Evolutionary conservation across 1,284 basidiomycete genomes (phyloP), one percentile per base, ranked within the genome.

Genomic region (Rhodotorula mucilaginosa): DNA sequence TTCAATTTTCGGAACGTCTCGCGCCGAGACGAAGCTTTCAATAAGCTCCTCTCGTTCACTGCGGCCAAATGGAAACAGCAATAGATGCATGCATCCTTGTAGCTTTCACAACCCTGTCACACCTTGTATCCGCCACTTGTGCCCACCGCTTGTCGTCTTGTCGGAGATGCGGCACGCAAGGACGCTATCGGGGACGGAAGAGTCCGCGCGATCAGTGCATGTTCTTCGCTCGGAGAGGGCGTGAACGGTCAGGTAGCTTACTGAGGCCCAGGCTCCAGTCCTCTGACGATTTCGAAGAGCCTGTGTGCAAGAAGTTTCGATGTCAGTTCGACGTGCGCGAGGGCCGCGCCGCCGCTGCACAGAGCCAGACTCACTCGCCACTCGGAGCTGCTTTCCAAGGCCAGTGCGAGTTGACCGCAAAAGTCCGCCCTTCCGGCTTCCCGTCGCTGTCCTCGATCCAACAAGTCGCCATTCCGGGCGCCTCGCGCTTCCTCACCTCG

Each of bases 1-100:
- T 71, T 26, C 34, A 58, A 63, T 18, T 72, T 73, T 44, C 47
- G 64, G 1, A 73, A 71, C 31, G 69, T 75, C 44, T 48, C 69
- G 4, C 47, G 67, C 5, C 65, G 74, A 21, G 74, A 73, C 52
- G 74, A 73, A 3, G 64, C 61, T 0, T 73, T 75, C 69, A 73
- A 67, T 57, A 74, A 71, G 52, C 46, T 74, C 4, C 58, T 74
- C 5, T 59, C 65, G 5, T 56, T 68, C 8, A 65, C 72, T 18
- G 46, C 63, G 10, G 31, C 39, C 0, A 29, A 44, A 7, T 61
- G 66, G 63, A 39, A 51, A 26, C 48, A 44, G 39, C 21, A 39
- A 5, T 63, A 23, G 47, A 46, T 56, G 26, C 23, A 18, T 16
- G 26, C 12, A 5, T 1, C 29, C n/a, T 29, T 39, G 58, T n/a